Evolutionary conservation across 768 basidiomycete species (phyloP).

Genomic region (Panaeolus papilionaceus): DNA sequence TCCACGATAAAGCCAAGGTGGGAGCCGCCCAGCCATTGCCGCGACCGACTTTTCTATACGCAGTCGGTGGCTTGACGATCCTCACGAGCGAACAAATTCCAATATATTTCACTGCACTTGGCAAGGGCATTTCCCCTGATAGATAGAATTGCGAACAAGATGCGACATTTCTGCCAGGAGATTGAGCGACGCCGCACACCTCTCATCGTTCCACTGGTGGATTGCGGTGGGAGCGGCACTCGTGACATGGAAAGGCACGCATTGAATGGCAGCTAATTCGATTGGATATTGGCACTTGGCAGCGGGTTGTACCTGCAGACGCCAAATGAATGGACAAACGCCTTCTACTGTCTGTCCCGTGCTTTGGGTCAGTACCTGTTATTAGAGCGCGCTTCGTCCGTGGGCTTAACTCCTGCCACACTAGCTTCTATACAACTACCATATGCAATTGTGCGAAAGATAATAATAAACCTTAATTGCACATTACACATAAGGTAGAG

Average conservation of each 20-base stretch:
- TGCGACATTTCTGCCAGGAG: neutral
- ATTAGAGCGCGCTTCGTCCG: constrained; percentile 9
- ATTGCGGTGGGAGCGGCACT: neutral
- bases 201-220: neutral
- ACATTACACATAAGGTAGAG: neutral
- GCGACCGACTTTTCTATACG: neutral
- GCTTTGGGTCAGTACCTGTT: neutral
- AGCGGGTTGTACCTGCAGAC: neutral
- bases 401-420: neutral
- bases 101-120: neutral
- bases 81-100: neutral
- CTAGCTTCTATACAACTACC: neutral
- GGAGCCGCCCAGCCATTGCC: neutral
- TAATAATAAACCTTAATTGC: neutral
- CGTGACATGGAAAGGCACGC: neutral
- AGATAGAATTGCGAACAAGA: neutral
- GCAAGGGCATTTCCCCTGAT: neutral
- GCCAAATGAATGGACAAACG: neutral
- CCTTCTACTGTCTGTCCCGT: constrained; percentile 3
- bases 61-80: neutral
- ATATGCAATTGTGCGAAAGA: neutral
- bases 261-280: neutral
- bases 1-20: constrained; percentile 4
- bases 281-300: neutral
- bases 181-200: neutral